Evolutionary conservation across 495 filamentous ascomycete genomes (phyloP), one percentile per base, ranked within the genome.

Genomic region (Hyaloscypha bicolor): DNA sequence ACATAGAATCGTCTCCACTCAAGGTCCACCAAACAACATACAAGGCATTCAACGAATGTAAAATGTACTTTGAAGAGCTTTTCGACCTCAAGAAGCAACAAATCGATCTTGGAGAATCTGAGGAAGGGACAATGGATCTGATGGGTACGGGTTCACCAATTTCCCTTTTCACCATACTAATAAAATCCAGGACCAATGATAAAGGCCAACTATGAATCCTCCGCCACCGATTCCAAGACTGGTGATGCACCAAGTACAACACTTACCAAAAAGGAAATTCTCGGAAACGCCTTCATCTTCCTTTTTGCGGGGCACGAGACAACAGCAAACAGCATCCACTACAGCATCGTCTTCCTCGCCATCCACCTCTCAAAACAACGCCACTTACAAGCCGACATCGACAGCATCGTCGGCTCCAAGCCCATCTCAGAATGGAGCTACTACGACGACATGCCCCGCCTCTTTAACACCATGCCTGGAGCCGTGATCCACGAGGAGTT

Each of bases 221-320:
- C 62, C 4, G 9, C 56, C 14, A 11, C 30, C 22, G 32, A 48
- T 48, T 32, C 22, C 22, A 42, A 66, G n/a, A 29, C 12, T 8
- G 31, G 65, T 0, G 12, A 14, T 6, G 14, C 9, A 8, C 16
- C 55, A 39, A 60, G 21, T 9, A 9, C 30, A 9, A 61, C 59
- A 2, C 59, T 61, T 9, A 33, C 35, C 22, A 57, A 62, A 57
- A 11, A 51, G 22, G 89, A 91, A 42, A 88, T 93, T 69, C 79
- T 90, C 31, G 88, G 87, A 31, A 91, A 93, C 71, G 85, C 89
- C 9, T 93, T 91, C 75, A 83, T 91, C 69, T 89, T 91, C 74
- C 84, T 87, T 51, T 77, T 92, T 11, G 89, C 90, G 0, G 90
- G 90, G 29, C 90, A 93, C 73, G 90, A 92, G 73, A 90, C 90